These are phyloP conservation scores for Aspergillus sojae DNA, from an alignment of 2,329 filamentous ascomycete species.

Conservation along the genomic window DNA sequence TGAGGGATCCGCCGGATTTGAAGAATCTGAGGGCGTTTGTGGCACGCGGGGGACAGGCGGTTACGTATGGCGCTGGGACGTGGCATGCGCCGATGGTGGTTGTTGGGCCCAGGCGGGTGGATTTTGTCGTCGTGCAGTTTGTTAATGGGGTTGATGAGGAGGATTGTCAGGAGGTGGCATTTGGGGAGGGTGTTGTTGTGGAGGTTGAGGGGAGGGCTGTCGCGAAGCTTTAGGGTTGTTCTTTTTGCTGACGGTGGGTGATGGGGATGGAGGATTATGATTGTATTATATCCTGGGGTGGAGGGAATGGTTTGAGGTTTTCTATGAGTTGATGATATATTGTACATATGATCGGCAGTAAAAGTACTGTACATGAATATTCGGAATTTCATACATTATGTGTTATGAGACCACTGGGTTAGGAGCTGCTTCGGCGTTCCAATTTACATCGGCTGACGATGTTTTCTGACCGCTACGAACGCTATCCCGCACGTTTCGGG, in stretches of 20 bases:
- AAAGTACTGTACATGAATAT: neutral
- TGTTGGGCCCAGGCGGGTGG: conserved; percentile 69
- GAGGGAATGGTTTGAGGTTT: neutral
- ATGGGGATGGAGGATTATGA: neutral
- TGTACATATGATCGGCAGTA: neutral
- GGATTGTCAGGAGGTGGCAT: conserved; percentile 80
- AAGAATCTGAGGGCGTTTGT: conserved; percentile 73
- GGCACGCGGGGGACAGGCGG: conserved; percentile 75
- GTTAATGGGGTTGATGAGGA: conserved; percentile 79
- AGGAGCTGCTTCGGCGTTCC: neutral
- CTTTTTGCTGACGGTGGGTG: too few species aligned
- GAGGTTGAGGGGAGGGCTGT: conserved; percentile 23
- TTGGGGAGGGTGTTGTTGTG: conserved; percentile 45
- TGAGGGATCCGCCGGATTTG: conserved; percentile 69
- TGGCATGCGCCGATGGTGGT: conserved; percentile 98
- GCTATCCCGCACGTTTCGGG: conserved; percentile 58
- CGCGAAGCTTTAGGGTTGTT: neutral
- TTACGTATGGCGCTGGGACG: conserved; percentile 88
- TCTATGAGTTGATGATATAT: neutral
- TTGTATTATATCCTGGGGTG: neutral
- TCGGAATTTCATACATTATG: neutral
- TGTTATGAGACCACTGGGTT: neutral
- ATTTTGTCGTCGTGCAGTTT: conserved; percentile 90
- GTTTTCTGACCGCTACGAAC: neutral
- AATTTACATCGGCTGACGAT: neutral